Conservation (phyloP, 257 asterid species). For the Solanum etuberosum region DNA sequence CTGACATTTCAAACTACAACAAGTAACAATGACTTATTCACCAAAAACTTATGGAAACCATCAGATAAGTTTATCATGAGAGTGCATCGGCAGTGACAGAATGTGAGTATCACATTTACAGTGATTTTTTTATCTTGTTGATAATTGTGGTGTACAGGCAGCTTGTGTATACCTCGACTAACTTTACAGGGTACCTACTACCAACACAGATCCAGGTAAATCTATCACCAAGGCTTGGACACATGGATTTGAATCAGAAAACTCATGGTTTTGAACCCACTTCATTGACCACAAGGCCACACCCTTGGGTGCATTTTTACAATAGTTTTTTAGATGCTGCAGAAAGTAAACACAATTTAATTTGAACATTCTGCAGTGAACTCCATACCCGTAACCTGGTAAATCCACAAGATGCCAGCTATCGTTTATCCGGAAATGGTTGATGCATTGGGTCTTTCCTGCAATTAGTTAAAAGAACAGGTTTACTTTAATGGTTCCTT, state of each 20-base stretch:
- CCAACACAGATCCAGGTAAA: neutral
- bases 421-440: slow-evolving; percentile 82
- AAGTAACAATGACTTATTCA: neutral
- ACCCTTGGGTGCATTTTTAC: neutral
- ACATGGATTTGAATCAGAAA: neutral
- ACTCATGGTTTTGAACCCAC: neutral
- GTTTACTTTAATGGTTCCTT: neutral
- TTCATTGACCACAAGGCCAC: neutral
- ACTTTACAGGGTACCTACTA: neutral
- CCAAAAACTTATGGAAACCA: neutral
- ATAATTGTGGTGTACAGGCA: neutral
- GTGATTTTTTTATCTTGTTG: neutral
- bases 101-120: neutral
- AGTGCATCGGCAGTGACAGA: neutral
- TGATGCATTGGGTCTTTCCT: slow-evolving; percentile 99
- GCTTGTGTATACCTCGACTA: neutral
- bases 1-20: neutral
- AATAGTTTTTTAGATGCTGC: neutral
- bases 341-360: neutral
- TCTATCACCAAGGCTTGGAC: neutral
- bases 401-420: slow-evolving; percentile 96
- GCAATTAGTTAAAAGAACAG: slow-evolving; percentile 16
- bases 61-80: neutral
- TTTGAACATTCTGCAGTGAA: neutral
- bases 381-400: slow-evolving; percentile 92